Evolutionary conservation across 2,329 filamentous ascomycete species (phyloP), one percentile per base, ranked within the genome.

Genomic region (Aspergillus persii): DNA sequence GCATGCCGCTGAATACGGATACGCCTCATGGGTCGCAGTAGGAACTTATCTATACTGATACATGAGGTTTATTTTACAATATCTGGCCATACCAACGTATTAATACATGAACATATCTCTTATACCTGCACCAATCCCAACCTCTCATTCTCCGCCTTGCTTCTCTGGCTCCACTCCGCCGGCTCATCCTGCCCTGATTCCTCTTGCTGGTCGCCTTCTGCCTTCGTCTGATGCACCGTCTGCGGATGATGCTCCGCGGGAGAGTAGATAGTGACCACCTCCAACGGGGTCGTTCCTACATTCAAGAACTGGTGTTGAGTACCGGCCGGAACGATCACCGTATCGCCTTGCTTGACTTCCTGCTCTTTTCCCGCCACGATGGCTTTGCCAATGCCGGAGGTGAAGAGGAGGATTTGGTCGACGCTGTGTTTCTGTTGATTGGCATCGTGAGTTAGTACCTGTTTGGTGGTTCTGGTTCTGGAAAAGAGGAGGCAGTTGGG

Each of bases 251-350:
- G 86, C 73, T 89, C 86, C 0, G 85, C 85, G 0, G 85, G 85
- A 11, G 80, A 80, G 69, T 88, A 89, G 4, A 88, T 81, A 0
- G 86, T 88, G 53, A 88, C 83, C 41, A 89, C 69, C 63, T 87
- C 83, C 54, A 88, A 69, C 2, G 86, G 85, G 53, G 80, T 80
- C 0, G 82, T 78, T 1, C 86, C 85, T 2, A 78, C 85, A 58
- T 87, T 88, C 53, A 88, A 75, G 69, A 89, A 88, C 68, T 88
- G 85, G 69, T 88, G 86, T 70, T 86, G 83, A 2, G 86, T 88
- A 0, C 86, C 86, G 0, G 86, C 86, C 0, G 86, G 86, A 2
- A 89, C 86, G 53, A 88, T 79, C 27, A 88, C 81, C 15, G 87
- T 72, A 71, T 86, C 79, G 56, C 83, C 82, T 4, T 83, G 83